Conservation (phyloP, 1,284 basidiomycete species). For the Ceratobasidium sp. region DNA sequence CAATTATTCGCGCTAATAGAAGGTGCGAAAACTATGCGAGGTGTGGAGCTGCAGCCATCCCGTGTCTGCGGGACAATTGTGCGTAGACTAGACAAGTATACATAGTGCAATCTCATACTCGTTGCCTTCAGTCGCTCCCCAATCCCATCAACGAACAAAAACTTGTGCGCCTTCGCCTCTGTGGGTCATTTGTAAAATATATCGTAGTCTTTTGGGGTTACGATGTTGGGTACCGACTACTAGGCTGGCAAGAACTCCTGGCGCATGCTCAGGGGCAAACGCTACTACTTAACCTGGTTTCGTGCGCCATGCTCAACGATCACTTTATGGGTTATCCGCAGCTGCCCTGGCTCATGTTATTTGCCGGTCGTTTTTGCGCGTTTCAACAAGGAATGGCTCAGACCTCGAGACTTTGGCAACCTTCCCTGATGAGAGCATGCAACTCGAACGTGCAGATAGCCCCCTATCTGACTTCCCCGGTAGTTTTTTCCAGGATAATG, state of each 20-base stretch:
- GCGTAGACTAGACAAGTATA: not conserved
- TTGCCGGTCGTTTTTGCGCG: not conserved
- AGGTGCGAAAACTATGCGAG: not conserved
- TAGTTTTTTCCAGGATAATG: not conserved
- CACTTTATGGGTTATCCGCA: not conserved
- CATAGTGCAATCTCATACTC: not conserved
- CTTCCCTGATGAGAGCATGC: not conserved
- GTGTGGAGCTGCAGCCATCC: not conserved
- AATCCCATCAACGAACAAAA: not conserved
- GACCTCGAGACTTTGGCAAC: not conserved
- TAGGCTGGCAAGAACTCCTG: not conserved
- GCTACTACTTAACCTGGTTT: slow-evolving; percentile 5
- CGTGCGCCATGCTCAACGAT: not conserved
- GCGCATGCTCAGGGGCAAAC: not conserved
- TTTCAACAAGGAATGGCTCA: not conserved
- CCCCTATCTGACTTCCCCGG: too few relatives aligned
- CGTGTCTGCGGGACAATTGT: slow-evolving; percentile 1
- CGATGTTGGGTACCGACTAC: not conserved
- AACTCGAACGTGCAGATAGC: not conserved
- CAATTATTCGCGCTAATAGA: not conserved
- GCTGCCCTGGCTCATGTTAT: not conserved
- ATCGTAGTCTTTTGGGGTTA: not conserved
- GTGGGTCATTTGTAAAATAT: not conserved
- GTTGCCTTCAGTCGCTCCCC: not conserved
- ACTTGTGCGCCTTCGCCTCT: not conserved